These are phyloP conservation scores for Decorospora gaudefroyi DNA, from an alignment of 2,329 filamentous ascomycete genomes.

Conservation along the genomic window DNA sequence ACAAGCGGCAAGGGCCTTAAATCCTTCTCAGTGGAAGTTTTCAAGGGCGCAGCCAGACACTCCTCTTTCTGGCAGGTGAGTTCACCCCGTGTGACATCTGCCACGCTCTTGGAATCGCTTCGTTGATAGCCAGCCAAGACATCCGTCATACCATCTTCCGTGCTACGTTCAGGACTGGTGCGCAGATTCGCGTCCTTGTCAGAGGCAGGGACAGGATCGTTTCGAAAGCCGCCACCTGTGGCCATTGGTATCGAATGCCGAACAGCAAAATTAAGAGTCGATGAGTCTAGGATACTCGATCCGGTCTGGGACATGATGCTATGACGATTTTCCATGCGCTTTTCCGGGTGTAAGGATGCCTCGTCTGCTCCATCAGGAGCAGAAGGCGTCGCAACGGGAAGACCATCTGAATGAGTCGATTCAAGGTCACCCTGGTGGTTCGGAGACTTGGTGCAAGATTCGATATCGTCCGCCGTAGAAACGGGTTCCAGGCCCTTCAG, in stretches of 20 bases:
- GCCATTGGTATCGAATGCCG: constrained; percentile 39
- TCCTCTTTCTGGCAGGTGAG: not conserved
- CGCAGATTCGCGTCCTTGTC: constrained; percentile 4
- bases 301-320: constrained; percentile 35
- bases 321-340: constrained; percentile 16
- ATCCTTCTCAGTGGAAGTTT: constrained; percentile 8
- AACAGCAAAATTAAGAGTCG: constrained; percentile 40
- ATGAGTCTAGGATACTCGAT: constrained; percentile 37
- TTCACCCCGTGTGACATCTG: constrained; percentile 3
- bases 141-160: constrained; percentile 42
- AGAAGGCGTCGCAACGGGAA: constrained; percentile 1
- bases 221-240: constrained; percentile 16
- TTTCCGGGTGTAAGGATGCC: not conserved
- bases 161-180: constrained; percentile 22
- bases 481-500: constrained; percentile 32
- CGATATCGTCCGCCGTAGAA: constrained; percentile 34
- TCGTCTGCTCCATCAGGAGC: not conserved
- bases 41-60: constrained; percentile 6
- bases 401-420: not conserved
- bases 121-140: constrained; percentile 41
- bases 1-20: constrained; percentile 5
- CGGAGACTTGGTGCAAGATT: constrained; percentile 14
- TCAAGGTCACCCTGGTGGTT: not conserved
- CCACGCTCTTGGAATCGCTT: constrained; percentile 30
- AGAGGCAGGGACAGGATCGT: constrained; percentile 9